These are phyloP conservation scores for Lactarius quietus DNA, from an alignment of 768 basidiomycete species.

Conservation along the genomic window DNA sequence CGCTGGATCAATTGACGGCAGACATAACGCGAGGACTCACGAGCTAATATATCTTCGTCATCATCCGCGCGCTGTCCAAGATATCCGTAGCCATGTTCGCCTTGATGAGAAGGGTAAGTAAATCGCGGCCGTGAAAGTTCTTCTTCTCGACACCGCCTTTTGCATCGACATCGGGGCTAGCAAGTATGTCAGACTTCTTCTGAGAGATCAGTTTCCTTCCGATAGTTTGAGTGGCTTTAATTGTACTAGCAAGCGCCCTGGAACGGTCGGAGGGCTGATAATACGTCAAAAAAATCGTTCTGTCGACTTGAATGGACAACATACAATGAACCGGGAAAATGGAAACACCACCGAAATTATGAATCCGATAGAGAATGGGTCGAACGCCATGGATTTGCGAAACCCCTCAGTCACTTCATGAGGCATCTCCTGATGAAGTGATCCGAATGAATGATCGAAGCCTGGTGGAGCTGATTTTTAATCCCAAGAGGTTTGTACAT, in stretches of 20 bases:
- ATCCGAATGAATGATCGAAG: conserved; percentile 19
- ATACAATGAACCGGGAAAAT: conserved; percentile 13
- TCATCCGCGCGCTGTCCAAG: conserved; percentile 50
- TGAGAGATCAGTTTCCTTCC: conserved; percentile 32
- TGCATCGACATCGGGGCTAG: conserved; percentile 27
- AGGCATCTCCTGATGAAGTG: conserved; percentile 4
- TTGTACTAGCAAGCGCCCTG: conserved; percentile 2
- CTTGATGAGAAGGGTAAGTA: conserved; percentile 56
- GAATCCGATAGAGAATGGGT: conserved; percentile 16
- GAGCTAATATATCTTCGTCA: conserved; percentile 58
- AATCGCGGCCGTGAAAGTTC: conserved; percentile 43
- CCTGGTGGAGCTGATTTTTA: neutral
- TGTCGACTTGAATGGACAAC: neutral
- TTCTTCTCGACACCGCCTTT: conserved; percentile 35
- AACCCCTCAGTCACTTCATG: conserved; percentile 16
- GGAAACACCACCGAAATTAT: conserved; percentile 11
- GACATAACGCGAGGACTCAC: conserved; percentile 34
- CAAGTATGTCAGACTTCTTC: conserved; percentile 35
- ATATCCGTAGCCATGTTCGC: conserved; percentile 65
- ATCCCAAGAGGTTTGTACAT: neutral
- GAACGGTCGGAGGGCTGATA: conserved; percentile 14
- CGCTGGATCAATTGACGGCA: neutral
- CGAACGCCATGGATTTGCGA: conserved; percentile 9
- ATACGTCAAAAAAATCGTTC: neutral
- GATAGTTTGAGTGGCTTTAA: conserved; percentile 28